Evolutionary conservation across 2,329 filamentous ascomycete genomes (phyloP).

Genomic region (Bipolaris oryzae): DNA sequence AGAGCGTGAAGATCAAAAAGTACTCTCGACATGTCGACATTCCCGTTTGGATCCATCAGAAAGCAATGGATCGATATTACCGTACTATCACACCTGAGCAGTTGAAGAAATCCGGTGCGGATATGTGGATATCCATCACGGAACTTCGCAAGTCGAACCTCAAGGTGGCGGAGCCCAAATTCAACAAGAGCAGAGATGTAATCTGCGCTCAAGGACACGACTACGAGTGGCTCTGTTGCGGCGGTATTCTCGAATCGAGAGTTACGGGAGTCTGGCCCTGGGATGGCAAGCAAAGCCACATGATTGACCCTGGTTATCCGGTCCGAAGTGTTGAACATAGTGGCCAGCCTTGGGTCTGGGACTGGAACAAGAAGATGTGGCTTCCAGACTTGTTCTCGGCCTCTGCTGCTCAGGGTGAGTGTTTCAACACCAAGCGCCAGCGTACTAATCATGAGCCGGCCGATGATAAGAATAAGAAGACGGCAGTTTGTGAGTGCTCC

Average conservation of each 20-base stretch:
- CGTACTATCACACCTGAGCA: background rate
- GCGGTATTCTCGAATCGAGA: constrained; percentile 9
- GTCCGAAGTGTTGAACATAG: background rate
- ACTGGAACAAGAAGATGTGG: background rate
- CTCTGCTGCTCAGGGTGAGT: background rate
- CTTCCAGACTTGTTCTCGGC: no score
- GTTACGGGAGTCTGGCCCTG: constrained; percentile 21
- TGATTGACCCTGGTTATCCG: rapidly evolving
- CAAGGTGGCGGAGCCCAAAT: background rate
- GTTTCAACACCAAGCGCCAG: background rate
- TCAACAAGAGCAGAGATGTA: background rate
- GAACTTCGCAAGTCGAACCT: constrained; percentile 20
- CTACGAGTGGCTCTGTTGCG: constrained; percentile 25
- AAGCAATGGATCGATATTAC: background rate
- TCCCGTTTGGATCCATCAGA: background rate
- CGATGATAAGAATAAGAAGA: background rate
- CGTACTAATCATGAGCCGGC: background rate
- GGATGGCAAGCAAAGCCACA: constrained; percentile 18
- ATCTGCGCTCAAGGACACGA: constrained; percentile 9
- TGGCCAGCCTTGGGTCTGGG: background rate
- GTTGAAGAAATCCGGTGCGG: background rate
- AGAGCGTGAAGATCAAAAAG: background rate
- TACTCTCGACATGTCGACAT: background rate
- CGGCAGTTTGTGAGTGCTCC: background rate
- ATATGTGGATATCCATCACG: constrained; percentile 16